Conservation (phyloP, 768 basidiomycete species). For the Lentinula sp. region DNA sequence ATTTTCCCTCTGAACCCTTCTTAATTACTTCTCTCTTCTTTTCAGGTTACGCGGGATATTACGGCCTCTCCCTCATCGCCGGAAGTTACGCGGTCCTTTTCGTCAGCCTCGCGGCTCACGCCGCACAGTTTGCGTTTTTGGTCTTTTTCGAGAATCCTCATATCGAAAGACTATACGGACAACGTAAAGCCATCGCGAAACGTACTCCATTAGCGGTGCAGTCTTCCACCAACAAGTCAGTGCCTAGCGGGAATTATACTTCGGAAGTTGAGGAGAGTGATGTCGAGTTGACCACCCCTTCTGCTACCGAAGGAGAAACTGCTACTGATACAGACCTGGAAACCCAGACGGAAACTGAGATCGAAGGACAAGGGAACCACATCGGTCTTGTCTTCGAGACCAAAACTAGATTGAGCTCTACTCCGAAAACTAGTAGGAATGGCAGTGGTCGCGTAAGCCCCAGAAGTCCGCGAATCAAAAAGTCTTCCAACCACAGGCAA, state of each 20-base stretch:
- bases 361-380: slow-evolving; percentile 19
- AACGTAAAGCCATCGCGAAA: slow-evolving; percentile 83
- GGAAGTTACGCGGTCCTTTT: slow-evolving; percentile 91
- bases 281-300: slow-evolving; percentile 45
- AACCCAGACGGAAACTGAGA: slow-evolving; percentile 53
- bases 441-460: background rate
- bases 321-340: slow-evolving; percentile 68
- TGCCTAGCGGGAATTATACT: slow-evolving; percentile 4
- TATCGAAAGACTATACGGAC: slow-evolving; percentile 91
- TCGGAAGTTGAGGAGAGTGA: slow-evolving; percentile 11
- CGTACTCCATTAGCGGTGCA: slow-evolving; percentile 49
- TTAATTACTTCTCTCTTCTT: background rate
- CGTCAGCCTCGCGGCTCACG: slow-evolving; percentile 89
- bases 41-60: slow-evolving; percentile 92
- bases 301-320: slow-evolving; percentile 66
- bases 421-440: background rate
- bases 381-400: background rate
- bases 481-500: slow-evolving; percentile 22
- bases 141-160: slow-evolving; percentile 97
- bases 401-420: background rate
- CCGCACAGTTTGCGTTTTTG: slow-evolving; percentile 94
- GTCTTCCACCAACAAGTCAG: slow-evolving; percentile 1
- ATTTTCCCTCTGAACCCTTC: background rate
- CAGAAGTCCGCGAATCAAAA: slow-evolving; percentile 7
- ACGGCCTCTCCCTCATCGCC: slow-evolving; percentile 86